These are phyloP conservation scores for Zygosaccharomyces sapae DNA, from an alignment of 1,139 yeast genomes.

Conservation along the genomic window DNA sequence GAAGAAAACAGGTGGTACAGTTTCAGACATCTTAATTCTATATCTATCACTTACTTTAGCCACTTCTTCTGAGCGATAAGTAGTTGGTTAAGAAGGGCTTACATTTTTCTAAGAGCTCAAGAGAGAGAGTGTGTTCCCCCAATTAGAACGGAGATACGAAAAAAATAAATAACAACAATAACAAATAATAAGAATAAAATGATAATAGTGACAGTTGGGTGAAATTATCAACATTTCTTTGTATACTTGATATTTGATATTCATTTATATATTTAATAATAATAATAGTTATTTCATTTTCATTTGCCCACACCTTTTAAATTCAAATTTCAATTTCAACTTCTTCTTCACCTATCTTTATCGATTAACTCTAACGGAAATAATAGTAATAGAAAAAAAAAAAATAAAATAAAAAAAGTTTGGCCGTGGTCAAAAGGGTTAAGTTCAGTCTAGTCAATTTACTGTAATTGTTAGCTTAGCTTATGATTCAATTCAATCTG, in stretches of 20 bases:
- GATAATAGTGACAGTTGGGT: not conserved
- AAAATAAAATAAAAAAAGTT: constrained; percentile 1
- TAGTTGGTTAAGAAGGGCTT: not conserved
- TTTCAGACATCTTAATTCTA: constrained; percentile 12
- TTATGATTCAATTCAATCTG: not conserved
- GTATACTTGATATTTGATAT: constrained; percentile 1
- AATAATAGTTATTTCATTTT: constrained; percentile 1
- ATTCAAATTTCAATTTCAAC: constrained; percentile 10
- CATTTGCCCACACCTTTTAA: constrained; percentile 1
- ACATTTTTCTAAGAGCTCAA: not conserved
- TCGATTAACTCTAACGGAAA: constrained; percentile 1
- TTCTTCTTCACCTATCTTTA: constrained; percentile 7
- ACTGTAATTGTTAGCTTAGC: too few species aligned
- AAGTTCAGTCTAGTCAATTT: too few species aligned
- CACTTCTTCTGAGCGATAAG: not conserved
- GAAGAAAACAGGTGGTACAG: constrained; percentile 38
- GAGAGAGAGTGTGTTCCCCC: too few species aligned
- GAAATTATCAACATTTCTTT: constrained; percentile 3
- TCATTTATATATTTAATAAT: constrained; percentile 4
- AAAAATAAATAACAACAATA: not conserved
- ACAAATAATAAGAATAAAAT: too few species aligned
- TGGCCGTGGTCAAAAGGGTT: not conserved
- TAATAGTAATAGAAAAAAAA: not conserved
- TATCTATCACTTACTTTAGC: not conserved
- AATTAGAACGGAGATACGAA: not conserved